phyloP scores from a whole-genome alignment of 2,329 filamentous ascomycete species.

The Penicillium frequentans region DNA sequence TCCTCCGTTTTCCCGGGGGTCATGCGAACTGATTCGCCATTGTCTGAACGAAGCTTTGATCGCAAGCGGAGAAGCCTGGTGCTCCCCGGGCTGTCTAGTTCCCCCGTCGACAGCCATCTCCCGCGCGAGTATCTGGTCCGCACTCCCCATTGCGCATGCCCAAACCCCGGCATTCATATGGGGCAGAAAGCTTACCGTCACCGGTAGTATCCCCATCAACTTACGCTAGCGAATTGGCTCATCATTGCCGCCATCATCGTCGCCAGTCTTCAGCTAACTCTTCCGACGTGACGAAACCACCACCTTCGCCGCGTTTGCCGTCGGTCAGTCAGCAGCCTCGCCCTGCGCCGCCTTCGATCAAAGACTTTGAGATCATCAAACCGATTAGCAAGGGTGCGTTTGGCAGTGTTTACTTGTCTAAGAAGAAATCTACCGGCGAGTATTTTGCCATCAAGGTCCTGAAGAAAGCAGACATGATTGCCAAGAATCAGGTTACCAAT shows the following conservation, averaged over 20 bases:
- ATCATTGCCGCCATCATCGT: conserved; percentile 68
- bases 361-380: conserved; percentile 99
- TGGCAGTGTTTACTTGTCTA: conserved; percentile 94
- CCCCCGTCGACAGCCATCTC: conserved; percentile 83
- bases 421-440: conserved; percentile 97
- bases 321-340: conserved; percentile 80
- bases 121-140: conserved; percentile 70
- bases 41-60: conserved; percentile 82
- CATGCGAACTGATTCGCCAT: conserved; percentile 81
- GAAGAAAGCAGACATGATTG: conserved; percentile 99
- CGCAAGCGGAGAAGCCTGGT: conserved; percentile 85
- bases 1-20: conserved; percentile 68
- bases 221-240: conserved; percentile 68
- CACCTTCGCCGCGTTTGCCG: conserved; percentile 77
- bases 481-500: conserved; percentile 98
- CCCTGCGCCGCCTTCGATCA: conserved; percentile 91
- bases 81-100: conserved; percentile 70
- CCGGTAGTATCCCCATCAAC: conserved; percentile 89
- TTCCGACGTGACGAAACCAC: conserved; percentile 66
- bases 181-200: conserved; percentile 63
- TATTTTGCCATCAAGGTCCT: conserved; percentile 98
- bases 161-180: conserved; percentile 69
- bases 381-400: conserved; percentile 99
- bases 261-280: conserved; percentile 89
- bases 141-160: conserved; percentile 83